phyloP scores from a whole-genome alignment of 441 rosid genomes.

The Arabidopsis lyrata region DNA sequence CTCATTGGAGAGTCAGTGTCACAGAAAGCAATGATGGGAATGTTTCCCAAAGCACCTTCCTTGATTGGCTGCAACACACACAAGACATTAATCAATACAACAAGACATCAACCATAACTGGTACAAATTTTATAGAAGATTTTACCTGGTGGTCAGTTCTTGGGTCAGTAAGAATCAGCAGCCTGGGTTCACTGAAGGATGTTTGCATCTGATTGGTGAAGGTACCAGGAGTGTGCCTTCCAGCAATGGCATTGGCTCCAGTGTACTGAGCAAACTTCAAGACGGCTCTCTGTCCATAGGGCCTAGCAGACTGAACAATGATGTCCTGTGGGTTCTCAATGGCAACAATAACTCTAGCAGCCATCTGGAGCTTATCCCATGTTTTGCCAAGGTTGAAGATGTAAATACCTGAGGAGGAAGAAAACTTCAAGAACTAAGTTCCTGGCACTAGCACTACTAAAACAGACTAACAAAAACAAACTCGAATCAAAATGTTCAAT shows the following conservation, averaged over 20 bases:
- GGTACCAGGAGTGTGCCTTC: slow-evolving; percentile 98
- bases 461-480: neutral
- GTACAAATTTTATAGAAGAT: neutral
- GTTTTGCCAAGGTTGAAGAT: slow-evolving; percentile 92
- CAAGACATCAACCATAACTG: neutral
- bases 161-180: slow-evolving; percentile 88
- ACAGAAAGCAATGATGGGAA: slow-evolving; percentile 90
- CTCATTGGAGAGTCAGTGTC: slow-evolving; percentile 96
- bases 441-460: too few species aligned
- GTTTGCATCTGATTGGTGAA: slow-evolving; percentile 93
- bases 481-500: neutral
- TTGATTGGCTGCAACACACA: slow-evolving; percentile 75
- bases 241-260: slow-evolving; percentile 92
- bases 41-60: slow-evolving; percentile 96
- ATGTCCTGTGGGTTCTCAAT: slow-evolving; percentile 93
- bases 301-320: slow-evolving; percentile 92
- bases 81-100: neutral
- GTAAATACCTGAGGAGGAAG: slow-evolving; percentile 63
- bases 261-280: slow-evolving; percentile 92
- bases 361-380: slow-evolving; percentile 91
- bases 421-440: neutral
- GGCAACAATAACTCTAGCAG: slow-evolving; percentile 87
- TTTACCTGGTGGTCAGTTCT: slow-evolving; percentile 92
- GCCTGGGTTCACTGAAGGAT: slow-evolving; percentile 87
- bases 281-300: slow-evolving; percentile 92